A percentile compares a stretch with the other conserved stretches of the same genome.
Conservation (phyloP, 257 asterid genomes). For the Vinca minor region DNA sequence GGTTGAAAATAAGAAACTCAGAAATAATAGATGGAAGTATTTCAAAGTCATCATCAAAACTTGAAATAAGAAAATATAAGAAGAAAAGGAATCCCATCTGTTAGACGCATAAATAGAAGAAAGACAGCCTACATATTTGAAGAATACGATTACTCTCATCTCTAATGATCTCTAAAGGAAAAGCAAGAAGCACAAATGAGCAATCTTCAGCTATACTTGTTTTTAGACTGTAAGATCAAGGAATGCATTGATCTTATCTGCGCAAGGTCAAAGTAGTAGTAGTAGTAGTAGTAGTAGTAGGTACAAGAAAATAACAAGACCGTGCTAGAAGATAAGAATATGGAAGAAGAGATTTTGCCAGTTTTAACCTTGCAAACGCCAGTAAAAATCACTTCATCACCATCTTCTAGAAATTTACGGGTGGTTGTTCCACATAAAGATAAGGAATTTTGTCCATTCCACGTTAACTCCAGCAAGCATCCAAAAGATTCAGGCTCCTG, state of each 20-base stretch:
- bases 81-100: too few species aligned
- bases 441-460: conserved; percentile 77
- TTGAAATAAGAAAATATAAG: not conserved
- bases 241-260: too few species aligned
- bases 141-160: not conserved
- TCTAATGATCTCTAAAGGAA: not conserved
- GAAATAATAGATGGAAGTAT: too few species aligned
- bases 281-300: not conserved
- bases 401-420: conserved; percentile 80
- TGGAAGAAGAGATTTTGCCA: not conserved
- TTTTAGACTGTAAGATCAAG: not conserved
- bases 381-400: conserved; percentile 70
- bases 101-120: too few species aligned
- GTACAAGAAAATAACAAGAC: not conserved
- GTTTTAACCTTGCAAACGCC: conserved; percentile 75
- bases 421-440: conserved; percentile 50
- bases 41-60: too few species aligned
- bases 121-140: too few species aligned
- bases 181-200: not conserved
- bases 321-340: not conserved
- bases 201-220: not conserved
- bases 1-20: not conserved
- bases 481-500: conserved; percentile 89
- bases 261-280: not conserved
- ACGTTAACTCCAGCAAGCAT: conserved; percentile 82